These are phyloP conservation scores for Lactifluus hygrophoroides DNA, from an alignment of 768 basidiomycete genomes.

Conservation along the genomic window DNA sequence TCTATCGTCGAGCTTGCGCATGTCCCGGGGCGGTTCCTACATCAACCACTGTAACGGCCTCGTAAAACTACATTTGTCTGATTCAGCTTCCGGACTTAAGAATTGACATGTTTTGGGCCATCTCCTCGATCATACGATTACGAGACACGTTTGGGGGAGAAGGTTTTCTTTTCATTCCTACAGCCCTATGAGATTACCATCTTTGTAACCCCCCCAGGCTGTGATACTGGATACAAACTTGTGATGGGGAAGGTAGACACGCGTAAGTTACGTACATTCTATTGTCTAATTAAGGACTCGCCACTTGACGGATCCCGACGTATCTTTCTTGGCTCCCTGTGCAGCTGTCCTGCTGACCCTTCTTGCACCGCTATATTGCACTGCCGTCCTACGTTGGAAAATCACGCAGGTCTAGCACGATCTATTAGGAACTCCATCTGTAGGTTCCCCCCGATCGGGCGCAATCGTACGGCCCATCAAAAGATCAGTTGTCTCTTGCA, in stretches of 20 bases:
- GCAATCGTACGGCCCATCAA: background rate
- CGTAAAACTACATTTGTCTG: background rate
- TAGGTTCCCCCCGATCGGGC: background rate
- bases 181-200: background rate
- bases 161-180: background rate
- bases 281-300: background rate
- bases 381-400: background rate
- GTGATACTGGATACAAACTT: slow-evolving; percentile 6
- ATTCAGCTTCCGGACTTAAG: background rate
- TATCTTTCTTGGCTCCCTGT: background rate
- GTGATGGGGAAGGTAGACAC: background rate
- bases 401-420: background rate
- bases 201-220: background rate
- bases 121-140: no score
- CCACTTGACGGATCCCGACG: background rate
- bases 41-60: background rate
- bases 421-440: background rate
- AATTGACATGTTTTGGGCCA: background rate
- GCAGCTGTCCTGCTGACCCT: background rate
- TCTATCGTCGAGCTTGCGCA: background rate
- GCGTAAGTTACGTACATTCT: background rate
- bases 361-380: slow-evolving; percentile 9
- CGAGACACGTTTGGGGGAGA: no score
- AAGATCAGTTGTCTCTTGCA: slow-evolving; percentile 10
- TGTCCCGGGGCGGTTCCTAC: background rate